These are phyloP conservation scores for Solanum chiquidenum DNA, from an alignment of 257 asterid genomes.

Conservation along the genomic window DNA sequence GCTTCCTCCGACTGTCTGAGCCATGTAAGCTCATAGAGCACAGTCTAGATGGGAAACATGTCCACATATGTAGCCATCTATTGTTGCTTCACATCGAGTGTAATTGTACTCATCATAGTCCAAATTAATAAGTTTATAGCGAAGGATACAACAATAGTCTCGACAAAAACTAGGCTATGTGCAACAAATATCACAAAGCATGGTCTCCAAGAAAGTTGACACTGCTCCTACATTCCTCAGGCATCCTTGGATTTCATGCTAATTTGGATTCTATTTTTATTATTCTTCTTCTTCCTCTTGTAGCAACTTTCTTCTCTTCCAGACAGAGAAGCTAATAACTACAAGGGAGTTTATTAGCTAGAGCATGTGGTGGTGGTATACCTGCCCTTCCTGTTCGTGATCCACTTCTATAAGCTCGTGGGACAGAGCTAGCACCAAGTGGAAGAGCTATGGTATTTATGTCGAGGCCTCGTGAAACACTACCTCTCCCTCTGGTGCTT, in stretches of 20 bases:
- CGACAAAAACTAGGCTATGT: constrained; percentile 56
- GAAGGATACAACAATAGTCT: constrained; percentile 74
- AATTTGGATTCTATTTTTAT: background rate
- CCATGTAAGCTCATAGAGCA: constrained; percentile 64
- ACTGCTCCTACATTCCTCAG: background rate
- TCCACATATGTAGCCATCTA: constrained; percentile 44
- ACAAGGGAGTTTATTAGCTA: no score
- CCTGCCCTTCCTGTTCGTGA: no score
- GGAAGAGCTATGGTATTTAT: no score
- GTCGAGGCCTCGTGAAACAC: no score
- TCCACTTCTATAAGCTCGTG: no score
- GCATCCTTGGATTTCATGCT: background rate
- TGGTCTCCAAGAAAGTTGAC: constrained; percentile 19
- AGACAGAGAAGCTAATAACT: constrained; percentile 22
- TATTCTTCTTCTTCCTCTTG: background rate
- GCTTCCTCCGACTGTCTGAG: constrained; percentile 75
- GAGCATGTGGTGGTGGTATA: no score
- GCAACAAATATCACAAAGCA: constrained; percentile 71
- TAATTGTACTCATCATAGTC: constrained; percentile 25
- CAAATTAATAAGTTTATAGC: constrained; percentile 33
- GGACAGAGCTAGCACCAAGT: no score
- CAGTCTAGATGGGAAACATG: constrained; percentile 68
- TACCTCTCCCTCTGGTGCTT: no score
- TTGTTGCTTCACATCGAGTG: constrained; percentile 47
- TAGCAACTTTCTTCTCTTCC: constrained; percentile 20